phyloP scores from a whole-genome alignment of 2,329 filamentous ascomycete genomes.

The Pseudogymnoascus sp. region DNA sequence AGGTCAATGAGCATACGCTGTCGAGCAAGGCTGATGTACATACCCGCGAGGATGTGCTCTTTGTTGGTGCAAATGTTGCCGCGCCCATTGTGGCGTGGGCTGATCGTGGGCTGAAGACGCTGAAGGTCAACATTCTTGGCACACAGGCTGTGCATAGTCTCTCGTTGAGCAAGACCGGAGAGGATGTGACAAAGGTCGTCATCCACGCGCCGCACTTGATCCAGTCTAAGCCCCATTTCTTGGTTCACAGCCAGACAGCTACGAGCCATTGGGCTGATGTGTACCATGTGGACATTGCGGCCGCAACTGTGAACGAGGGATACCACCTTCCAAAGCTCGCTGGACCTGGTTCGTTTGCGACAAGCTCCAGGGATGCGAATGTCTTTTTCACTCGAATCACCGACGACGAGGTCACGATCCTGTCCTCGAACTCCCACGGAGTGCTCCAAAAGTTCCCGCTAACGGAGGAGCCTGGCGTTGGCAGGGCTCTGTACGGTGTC shows the following conservation, averaged over 20 bases:
- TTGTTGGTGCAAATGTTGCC: slow-evolving; percentile 68
- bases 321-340: slow-evolving; percentile 68
- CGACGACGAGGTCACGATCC: slow-evolving; percentile 61
- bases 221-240: slow-evolving; percentile 70
- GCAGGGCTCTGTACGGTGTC: slow-evolving; percentile 55
- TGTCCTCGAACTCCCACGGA: slow-evolving; percentile 70
- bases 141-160: slow-evolving; percentile 49
- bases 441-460: slow-evolving; percentile 67
- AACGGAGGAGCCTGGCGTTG: slow-evolving; percentile 35
- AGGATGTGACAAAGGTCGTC: slow-evolving; percentile 45
- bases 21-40: slow-evolving; percentile 67
- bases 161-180: slow-evolving; percentile 38
- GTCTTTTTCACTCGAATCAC: slow-evolving; percentile 85
- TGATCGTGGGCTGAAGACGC: slow-evolving; percentile 49
- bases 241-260: slow-evolving; percentile 69
- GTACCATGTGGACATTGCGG: slow-evolving; percentile 71
- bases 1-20: slow-evolving; percentile 62
- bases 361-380: slow-evolving; percentile 67
- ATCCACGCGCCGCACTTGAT: slow-evolving; percentile 67
- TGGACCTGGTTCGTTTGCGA: slow-evolving; percentile 68
- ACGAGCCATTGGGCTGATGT: slow-evolving; percentile 73
- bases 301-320: slow-evolving; percentile 60
- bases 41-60: slow-evolving; percentile 55
- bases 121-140: slow-evolving; percentile 65
- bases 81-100: slow-evolving; percentile 70